These are phyloP conservation scores for Xylaria intraflava DNA, from an alignment of 495 filamentous ascomycete genomes.

Conservation along the genomic window DNA sequence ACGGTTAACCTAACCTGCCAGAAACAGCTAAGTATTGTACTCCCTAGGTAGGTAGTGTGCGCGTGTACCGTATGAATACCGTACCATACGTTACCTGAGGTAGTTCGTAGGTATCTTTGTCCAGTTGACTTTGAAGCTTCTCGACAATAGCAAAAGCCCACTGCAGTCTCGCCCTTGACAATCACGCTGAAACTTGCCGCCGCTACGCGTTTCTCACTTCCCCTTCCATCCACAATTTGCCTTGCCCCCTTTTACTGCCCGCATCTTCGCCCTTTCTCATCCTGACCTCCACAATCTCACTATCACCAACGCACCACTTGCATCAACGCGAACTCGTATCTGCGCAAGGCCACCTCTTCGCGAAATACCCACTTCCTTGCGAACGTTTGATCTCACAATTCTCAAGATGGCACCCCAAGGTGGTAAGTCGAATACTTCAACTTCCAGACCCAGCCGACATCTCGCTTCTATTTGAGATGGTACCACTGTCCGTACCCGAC, in stretches of 20 bases:
- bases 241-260: too few relatives aligned
- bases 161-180: neutral
- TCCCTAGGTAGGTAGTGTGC: too few relatives aligned
- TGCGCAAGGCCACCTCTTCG: neutral
- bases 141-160: too few relatives aligned
- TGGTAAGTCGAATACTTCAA: conserved; percentile 16
- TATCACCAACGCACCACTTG: neutral
- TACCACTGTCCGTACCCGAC: neutral
- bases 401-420: conserved; percentile 24
- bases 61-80: too few relatives aligned
- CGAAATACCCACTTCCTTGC: neutral
- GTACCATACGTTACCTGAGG: too few relatives aligned
- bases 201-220: neutral
- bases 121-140: too few relatives aligned
- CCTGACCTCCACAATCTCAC: neutral
- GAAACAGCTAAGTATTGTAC: too few relatives aligned
- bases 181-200: neutral
- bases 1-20: too few relatives aligned
- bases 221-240: too few relatives aligned
- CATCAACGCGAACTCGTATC: neutral
- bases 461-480: neutral
- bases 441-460: neutral
- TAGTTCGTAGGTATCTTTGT: too few relatives aligned
- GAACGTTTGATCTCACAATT: neutral
- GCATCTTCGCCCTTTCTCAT: neutral